Evolutionary conservation across 2,329 filamentous ascomycete genomes (phyloP), one percentile per base, ranked within the genome.

Genomic region (Escovopsis sp.): DNA sequence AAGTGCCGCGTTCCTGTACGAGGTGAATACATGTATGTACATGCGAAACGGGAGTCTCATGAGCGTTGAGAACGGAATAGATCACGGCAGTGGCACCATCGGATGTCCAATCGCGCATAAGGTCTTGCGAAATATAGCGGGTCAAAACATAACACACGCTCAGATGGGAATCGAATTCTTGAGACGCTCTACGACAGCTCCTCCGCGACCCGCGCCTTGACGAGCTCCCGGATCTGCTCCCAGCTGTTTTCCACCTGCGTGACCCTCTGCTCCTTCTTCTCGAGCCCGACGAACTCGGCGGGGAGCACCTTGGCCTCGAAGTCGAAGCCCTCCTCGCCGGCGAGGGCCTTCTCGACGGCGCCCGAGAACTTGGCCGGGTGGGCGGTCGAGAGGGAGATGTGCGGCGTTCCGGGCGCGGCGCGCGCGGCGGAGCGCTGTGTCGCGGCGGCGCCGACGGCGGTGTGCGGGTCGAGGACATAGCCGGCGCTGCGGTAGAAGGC

Each of bases 311-410:
- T 74, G 47, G 71, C 61, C 34, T 75, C 68, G 57, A 94, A 94
- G 51, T 76, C 71, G 53, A 93, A 95, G 1, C 72, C 78, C n/a
- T 71, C 59, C 56, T 84, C 71, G 8, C 73, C 73, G 48, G 77
- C 72, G 45, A 96, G 67, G 0, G 89, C 87, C 38, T 82, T 53
- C 51, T 88, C 81, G 2, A 98, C 89, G 0, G 88, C 88, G 29
- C 76, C 76, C 0, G 82, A 79, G 56, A 98, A 98, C 62, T 98
- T 98, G 47, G 89, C 91, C 0, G 91, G 89, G 61, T 98, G 91
- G 2, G 91, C 91, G 2, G 91, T 98, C 2, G 88, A 84, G 3
- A 98, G 75, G 1, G 86, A 79, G 53, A 98, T 82, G 59, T 94
- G 83, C n/a, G 62, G 68, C 40, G 79, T 64, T 13, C 66, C 65